Percentiles rank a stretch among this genome's conserved stretches.
Conservation (phyloP, 176 grass and related monocot genomes). For the Tillandsia fasciculata region DNA sequence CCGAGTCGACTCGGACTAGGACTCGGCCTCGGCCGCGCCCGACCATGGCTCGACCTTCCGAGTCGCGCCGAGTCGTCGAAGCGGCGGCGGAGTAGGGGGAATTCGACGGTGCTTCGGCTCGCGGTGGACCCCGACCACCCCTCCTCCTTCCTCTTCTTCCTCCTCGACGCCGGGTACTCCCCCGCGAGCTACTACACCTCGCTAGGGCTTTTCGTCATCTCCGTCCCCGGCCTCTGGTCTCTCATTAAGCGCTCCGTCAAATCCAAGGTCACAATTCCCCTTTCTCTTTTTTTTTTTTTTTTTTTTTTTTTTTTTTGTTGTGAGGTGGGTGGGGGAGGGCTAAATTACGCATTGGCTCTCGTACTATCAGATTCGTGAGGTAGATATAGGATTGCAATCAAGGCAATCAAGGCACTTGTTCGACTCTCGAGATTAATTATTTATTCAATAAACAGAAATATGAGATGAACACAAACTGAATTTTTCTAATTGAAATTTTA, state of each 20-base stretch:
- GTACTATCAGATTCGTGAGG: no score
- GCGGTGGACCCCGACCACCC: conserved; percentile 44
- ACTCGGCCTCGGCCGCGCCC: not conserved
- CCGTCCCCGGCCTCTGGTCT: conserved; percentile 89
- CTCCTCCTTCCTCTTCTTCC: conserved; percentile 46
- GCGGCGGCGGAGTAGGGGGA: not conserved
- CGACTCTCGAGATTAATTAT: no score
- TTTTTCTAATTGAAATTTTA: no score
- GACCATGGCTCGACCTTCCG: not conserved
- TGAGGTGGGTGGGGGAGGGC: no score
- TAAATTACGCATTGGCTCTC: no score
- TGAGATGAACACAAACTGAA: no score
- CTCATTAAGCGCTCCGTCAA: conserved; percentile 99
- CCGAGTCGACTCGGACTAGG: conserved; percentile 2
- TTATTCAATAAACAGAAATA: no score
- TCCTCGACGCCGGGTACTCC: conserved; percentile 56
- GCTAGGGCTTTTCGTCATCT: conserved; percentile 93
- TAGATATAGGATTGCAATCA: no score
- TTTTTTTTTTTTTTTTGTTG: not conserved
- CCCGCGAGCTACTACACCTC: conserved; percentile 97
- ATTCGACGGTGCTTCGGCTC: conserved; percentile 21
- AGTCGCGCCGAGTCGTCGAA: not conserved
- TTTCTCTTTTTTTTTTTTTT: not conserved
- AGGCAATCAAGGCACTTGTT: no score
- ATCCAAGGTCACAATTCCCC: conserved; percentile 49